Evolutionary conservation across 1,284 basidiomycete species (phyloP).

Genomic region (Fomitiporia mediterranea): DNA sequence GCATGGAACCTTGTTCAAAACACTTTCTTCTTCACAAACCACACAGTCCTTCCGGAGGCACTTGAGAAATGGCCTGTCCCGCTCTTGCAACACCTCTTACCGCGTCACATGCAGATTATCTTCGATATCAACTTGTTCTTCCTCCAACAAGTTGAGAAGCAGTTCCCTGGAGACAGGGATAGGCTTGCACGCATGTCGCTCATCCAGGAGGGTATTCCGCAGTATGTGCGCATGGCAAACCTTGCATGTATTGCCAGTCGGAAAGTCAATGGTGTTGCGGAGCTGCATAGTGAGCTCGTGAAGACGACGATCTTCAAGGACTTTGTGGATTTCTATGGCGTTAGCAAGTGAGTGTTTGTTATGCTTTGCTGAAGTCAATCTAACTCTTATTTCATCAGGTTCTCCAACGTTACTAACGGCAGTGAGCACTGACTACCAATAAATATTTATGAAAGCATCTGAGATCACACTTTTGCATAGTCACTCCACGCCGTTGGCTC

Average conservation of each 20-base stretch:
- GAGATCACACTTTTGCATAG: slow-evolving; percentile 32
- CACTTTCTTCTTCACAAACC: slow-evolving; percentile 93
- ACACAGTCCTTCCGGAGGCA: slow-evolving; percentile 68
- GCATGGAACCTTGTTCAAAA: slow-evolving; percentile 87
- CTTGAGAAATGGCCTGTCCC: slow-evolving; percentile 80
- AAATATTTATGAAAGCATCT: slow-evolving; percentile 11
- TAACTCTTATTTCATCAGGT: slow-evolving; percentile 36
- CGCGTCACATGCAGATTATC: slow-evolving; percentile 85
- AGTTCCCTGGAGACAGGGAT: slow-evolving; percentile 83
- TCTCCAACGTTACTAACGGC: slow-evolving; percentile 82
- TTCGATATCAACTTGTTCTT: slow-evolving; percentile 75
- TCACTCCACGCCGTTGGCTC: slow-evolving; percentile 85
- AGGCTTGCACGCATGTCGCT: slow-evolving; percentile 80
- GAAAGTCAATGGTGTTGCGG: slow-evolving; percentile 94
- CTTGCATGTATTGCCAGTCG: slow-evolving; percentile 77
- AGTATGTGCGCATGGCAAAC: slow-evolving; percentile 87
- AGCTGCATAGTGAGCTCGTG: slow-evolving; percentile 75
- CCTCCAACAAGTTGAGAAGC: slow-evolving; percentile 75
- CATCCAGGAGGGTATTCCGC: slow-evolving; percentile 84
- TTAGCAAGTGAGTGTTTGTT: slow-evolving; percentile 57
- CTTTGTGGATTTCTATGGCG: slow-evolving; percentile 82
- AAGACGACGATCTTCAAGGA: slow-evolving; percentile 83
- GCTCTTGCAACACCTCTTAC: slow-evolving; percentile 76
- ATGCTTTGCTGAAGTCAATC: background rate
- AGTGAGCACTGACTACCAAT: slow-evolving; percentile 43